Evolutionary conservation across 2,329 filamentous ascomycete genomes (phyloP), one percentile per base, ranked within the genome.

Genomic region (Cercospora citrullina): DNA sequence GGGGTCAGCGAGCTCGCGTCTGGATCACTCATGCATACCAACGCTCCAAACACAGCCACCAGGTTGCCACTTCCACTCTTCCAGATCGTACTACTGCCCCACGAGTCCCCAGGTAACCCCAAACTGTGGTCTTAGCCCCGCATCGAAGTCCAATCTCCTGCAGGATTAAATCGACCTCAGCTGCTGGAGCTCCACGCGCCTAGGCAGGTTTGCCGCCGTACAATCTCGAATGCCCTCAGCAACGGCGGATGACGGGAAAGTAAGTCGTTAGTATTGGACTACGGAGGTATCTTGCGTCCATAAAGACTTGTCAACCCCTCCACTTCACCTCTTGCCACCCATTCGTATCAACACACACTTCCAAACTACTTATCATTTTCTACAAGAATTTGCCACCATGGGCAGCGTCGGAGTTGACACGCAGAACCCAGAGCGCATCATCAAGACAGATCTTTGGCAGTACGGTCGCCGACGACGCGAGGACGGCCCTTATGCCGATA

Each of bases 401-500:
- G 68, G 70, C 36, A 70, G 68, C 67, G 62, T 69, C 26, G 68
- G 65, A 42, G 68, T 71, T 42, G 63, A 71, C 31, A 59, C 51
- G 5, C 21, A 71, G 66, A 65, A 65, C 16, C 69, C 73, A 30
- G 73, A 74, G 71, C 70, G 69, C 10, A 64, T 73, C 16, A 66
- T 74, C 58, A 74, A 74, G 67, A 74, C 72, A 21, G 73, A 74
- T 30, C 69, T 74, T 8, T 62, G 63, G 36, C 72, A 74, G 57
- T 74, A 73, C 64, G 69, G 71, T 28, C 69, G 69, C 5, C 68
- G 71, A 58, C 59, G 68, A 16, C 67, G 68, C n/a, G 60, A 62
- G 4, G 71, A 72, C 53, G 72, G 72, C 3, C 71, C 70, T 12
- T 76, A 76, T 39, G 72, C 74, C 26, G 75, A 77, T 42, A 68